phyloP scores from a whole-genome alignment of 192 early-diverging fungal species.

The Gonapodya prolifera region DNA sequence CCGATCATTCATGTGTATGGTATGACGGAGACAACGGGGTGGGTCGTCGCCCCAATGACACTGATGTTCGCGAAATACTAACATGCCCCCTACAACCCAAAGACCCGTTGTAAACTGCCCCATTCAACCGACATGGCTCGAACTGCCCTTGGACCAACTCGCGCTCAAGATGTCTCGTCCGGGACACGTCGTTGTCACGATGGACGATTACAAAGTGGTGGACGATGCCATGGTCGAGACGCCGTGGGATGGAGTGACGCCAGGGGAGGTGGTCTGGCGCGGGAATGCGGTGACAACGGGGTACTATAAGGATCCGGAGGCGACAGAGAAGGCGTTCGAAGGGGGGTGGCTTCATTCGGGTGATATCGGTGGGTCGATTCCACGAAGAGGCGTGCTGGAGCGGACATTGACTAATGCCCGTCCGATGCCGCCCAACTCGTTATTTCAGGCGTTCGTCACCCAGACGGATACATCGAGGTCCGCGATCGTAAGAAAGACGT shows the following conservation, averaged over 20 bases:
- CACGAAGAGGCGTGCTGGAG: too few species aligned
- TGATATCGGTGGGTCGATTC: conserved; percentile 27
- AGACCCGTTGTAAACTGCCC: conserved; percentile 32
- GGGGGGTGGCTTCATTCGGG: conserved; percentile 44
- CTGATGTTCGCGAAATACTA: not conserved
- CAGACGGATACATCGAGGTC: conserved; percentile 45
- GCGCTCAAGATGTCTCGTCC: conserved; percentile 32
- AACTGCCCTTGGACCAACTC: conserved; percentile 16
- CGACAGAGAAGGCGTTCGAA: conserved; percentile 37
- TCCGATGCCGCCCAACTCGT: not conserved
- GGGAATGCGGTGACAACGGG: conserved; percentile 43
- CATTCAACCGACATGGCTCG: conserved; percentile 15
- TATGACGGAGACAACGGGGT: conserved; percentile 30
- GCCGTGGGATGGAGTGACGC: conserved; percentile 29
- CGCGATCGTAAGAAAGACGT: conserved; percentile 48
- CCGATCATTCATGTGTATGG: conserved; percentile 44
- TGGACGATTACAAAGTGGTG: conserved; percentile 38
- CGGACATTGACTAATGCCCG: not conserved
- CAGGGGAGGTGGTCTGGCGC: conserved; percentile 40
- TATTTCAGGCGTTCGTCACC: conserved; percentile 29
- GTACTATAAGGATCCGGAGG: conserved; percentile 30
- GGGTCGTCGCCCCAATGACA: not conserved
- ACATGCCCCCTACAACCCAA: conserved; percentile 12
- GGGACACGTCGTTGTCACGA: conserved; percentile 30
- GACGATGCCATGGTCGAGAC: conserved; percentile 28